Evolutionary conservation across 2,329 filamentous ascomycete species (phyloP), one percentile per base, ranked within the genome.

Genomic region (Epichloe hybrida): DNA sequence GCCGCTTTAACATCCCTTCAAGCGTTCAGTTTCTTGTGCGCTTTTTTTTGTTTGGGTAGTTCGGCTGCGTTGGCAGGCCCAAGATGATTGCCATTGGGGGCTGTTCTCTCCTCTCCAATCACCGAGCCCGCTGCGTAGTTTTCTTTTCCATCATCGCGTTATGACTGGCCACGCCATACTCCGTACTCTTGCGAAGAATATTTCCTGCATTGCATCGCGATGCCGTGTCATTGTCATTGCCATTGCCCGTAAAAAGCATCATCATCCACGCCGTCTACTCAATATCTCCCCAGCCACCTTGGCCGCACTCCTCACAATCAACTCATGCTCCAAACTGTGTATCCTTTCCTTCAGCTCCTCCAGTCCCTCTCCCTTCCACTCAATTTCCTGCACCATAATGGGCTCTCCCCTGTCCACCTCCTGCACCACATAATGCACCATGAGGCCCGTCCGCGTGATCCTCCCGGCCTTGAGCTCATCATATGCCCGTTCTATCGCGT

Each of bases 341-440:
- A 95, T 85, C 62, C 81, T 81, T 59, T 78, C 71, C 67, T 88
- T 77, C 31, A 95, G 72, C 47, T 77, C 75, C 36, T 80, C 75
- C 51, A 91, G 60, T 23, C 72, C 74, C 60, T 88, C 82, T 37
- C 79, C 81, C 46, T 77, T 72, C 56, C 77, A 80, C 51, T 80
- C 73, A 23, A 95, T 53, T 51, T 59, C 53, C 9, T 56, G 41
- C 17, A 51, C 51, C 38, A 56, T 61, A 58, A 95, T 84, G 9
- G 86, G 83, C 55, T 77, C 72, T 89, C 61, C 84, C 61, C 84
- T 77, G 69, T 95, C 89, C 50, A 95, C 88, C 64, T 91, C 80
- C 8, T 70, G 72, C 54, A 86, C 82, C 45, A 95, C 88, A 66
- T 90, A 84, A 69, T 95, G 89, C 15, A 88, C 81, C 90, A 95